These are phyloP conservation scores for Phytophthora multivora DNA, from an alignment of 352 stramenopile genomes.

Conservation along the genomic window DNA sequence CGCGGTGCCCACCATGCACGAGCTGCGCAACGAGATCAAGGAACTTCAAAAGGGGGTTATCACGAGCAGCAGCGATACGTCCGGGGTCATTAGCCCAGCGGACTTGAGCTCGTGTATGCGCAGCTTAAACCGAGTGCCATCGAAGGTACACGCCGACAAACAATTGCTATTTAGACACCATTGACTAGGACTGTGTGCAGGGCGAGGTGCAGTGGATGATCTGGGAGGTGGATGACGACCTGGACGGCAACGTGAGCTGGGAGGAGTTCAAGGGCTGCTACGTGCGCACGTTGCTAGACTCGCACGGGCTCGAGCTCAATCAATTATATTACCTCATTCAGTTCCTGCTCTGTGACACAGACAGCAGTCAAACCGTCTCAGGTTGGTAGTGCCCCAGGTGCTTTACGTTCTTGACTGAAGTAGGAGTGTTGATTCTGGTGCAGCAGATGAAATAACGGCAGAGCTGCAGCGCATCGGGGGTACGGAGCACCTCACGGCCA, in stretches of 20 bases:
- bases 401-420: background rate
- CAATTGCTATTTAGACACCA: background rate
- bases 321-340: constrained; percentile 95
- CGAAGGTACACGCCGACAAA: constrained; percentile 34
- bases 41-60: constrained; percentile 56
- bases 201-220: constrained; percentile 96
- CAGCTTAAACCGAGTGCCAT: constrained; percentile 33
- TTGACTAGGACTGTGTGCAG: constrained; percentile 28
- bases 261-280: constrained; percentile 94
- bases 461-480: constrained; percentile 54
- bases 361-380: constrained; percentile 90
- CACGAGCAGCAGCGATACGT: constrained; percentile 37
- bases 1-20: constrained; percentile 7
- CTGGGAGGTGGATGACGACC: constrained; percentile 96
- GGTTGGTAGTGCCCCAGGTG: constrained; percentile 29
- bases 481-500: constrained; percentile 45
- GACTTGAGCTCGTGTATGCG: constrained; percentile 59
- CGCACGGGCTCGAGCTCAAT: constrained; percentile 91
- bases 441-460: constrained; percentile 52
- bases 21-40: constrained; percentile 45
- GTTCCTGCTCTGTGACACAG: constrained; percentile 94
- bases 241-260: constrained; percentile 91
- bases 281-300: constrained; percentile 90
- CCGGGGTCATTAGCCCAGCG: constrained; percentile 40
- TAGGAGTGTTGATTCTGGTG: constrained; percentile 5